Evolutionary conservation across 768 basidiomycete species (phyloP), one percentile per base, ranked within the genome.

Genomic region (Amanita inopinata): DNA sequence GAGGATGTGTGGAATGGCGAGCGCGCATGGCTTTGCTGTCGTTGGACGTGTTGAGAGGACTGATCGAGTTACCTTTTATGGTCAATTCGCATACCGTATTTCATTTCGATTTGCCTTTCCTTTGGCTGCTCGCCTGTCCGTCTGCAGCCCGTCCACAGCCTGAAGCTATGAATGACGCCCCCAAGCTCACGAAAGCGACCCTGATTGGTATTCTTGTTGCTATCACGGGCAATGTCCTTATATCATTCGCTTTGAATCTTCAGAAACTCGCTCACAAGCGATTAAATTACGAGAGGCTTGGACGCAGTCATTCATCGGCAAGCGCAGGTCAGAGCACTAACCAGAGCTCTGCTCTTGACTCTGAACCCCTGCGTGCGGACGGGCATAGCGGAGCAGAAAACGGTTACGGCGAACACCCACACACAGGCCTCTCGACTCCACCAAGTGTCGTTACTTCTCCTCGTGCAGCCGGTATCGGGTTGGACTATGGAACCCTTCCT

Each of bases 221-320:
- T 3, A 74, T 94, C 43, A 67, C 71, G 5, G 92, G 92, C 23
- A 94, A 94, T 55, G 62, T 92, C 8, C 73, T 96, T 48, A 91
- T 97, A 48, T 87, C 85, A 7, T 71, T 93, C 17, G 93, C 90
- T 11, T 71, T 98, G 49, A 96, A 96, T 62, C 65, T 86, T 24
- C 93, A 98, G 62, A 97, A 96, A 57, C 73, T 94, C 12, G 90
- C 90, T 1, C 92, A 94, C 64, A 71, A 73, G 50, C 72, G 82
- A 20, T 66, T 85, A 23, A 76, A 78, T 50, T 63, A 55, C 20
- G 58, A 56, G 48, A 57, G 56, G 59, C 40, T 35, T 28, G 27
- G 7, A 20, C 35, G 23, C 33, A 50, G 34, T 20, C 33, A 35
- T 2, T 12, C 4, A n/a, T 7, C 25, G 38, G 11, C 33, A 46